Evolutionary conservation across 1,284 basidiomycete species (phyloP).

Genomic region (Somion occarium): DNA sequence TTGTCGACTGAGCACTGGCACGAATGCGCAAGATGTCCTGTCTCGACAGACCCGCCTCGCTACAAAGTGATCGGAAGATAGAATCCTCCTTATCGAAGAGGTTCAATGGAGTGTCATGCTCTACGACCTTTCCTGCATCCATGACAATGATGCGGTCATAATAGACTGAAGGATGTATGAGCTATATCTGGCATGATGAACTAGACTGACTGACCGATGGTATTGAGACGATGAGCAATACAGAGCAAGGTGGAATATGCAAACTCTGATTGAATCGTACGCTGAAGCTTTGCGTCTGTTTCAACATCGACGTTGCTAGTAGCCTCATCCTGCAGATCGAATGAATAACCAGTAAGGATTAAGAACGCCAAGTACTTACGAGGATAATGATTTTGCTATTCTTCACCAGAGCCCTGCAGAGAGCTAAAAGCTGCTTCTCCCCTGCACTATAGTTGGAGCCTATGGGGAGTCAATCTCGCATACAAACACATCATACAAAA

Average conservation of each 20-base stretch:
- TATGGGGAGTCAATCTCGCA: conserved; percentile 17
- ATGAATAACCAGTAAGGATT: conserved; percentile 7
- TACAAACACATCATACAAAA: conserved; percentile 7
- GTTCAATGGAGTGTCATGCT: conserved; percentile 76
- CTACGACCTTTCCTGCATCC: conserved; percentile 63
- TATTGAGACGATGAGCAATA: conserved; percentile 75
- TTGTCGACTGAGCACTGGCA: conserved; percentile 11
- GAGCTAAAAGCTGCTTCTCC: conserved; percentile 73
- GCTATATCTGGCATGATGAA: too few relatives aligned
- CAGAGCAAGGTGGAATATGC: conserved; percentile 58
- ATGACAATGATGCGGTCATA: conserved; percentile 79
- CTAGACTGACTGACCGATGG: conserved; percentile 60
- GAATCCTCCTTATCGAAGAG: conserved; percentile 67
- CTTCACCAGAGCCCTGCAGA: conserved; percentile 71
- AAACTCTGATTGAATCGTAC: conserved; percentile 72
- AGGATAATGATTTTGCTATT: conserved; percentile 67
- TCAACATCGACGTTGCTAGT: conserved; percentile 84
- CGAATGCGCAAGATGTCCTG: conserved; percentile 48
- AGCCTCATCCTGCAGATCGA: conserved; percentile 54
- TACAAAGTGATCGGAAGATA: conserved; percentile 73
- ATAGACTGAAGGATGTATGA: conserved; percentile 38
- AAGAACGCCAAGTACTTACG: conserved; percentile 36
- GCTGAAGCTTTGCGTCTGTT: conserved; percentile 74
- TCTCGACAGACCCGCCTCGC: conserved; percentile 61
- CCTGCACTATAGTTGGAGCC: conserved; percentile 74